phyloP scores from a whole-genome alignment of 257 asterid genomes.

The Cynanchum wilfordii region DNA sequence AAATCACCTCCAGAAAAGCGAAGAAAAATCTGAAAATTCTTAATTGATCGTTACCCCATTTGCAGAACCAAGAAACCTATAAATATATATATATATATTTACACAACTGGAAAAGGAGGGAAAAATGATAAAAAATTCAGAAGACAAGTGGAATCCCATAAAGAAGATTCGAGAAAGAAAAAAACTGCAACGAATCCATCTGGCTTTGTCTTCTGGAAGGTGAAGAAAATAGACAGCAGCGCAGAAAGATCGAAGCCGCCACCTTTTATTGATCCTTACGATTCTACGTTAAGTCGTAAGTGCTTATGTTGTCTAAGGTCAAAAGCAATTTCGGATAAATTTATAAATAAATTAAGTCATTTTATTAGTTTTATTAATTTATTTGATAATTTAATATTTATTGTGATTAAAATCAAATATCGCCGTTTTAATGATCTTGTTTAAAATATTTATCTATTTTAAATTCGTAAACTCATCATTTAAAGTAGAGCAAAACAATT shows the following conservation, averaged over 20 bases:
- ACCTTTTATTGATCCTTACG: no score
- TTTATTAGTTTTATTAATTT: no score
- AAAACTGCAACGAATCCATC: neutral
- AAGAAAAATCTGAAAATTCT: conserved; percentile 16
- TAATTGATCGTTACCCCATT: neutral
- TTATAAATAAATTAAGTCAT: no score
- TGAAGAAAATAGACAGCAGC: neutral
- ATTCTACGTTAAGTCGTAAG: neutral
- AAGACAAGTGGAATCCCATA: neutral
- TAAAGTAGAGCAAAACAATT: no score
- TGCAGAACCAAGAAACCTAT: neutral
- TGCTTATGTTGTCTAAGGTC: neutral
- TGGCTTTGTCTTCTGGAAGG: neutral
- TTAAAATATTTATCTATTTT: no score
- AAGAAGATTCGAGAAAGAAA: neutral
- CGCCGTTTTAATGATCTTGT: no score
- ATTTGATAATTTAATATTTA: no score
- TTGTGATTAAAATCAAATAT: no score
- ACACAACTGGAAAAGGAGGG: neutral
- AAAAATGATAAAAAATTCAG: neutral
- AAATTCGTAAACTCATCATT: no score
- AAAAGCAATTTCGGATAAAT: no score
- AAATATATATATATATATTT: no score
- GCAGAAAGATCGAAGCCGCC: neutral
- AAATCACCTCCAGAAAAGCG: neutral